These are phyloP conservation scores for Candida sphagnicola DNA, from an alignment of 805 yeast genomes.

Conservation along the genomic window DNA sequence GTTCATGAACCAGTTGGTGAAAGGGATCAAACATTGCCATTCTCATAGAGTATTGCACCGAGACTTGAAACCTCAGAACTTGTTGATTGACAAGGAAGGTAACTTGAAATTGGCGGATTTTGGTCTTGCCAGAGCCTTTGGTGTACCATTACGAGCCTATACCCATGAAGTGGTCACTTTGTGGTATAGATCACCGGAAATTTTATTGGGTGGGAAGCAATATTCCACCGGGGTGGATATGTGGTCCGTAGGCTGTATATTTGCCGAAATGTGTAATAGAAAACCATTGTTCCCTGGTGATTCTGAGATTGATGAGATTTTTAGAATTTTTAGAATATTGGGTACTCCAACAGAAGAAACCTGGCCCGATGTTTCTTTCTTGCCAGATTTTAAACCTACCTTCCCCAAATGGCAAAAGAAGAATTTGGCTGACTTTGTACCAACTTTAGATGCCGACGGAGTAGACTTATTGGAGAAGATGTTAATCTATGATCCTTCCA, in stretches of 20 bases:
- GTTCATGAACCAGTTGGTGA: conserved; percentile 86
- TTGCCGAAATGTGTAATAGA: conserved; percentile 96
- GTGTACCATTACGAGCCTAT: conserved; percentile 93
- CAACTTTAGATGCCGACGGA: conserved; percentile 79
- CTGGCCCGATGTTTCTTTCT: conserved; percentile 91
- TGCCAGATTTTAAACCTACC: conserved; percentile 91
- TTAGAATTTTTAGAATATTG: conserved; percentile 83
- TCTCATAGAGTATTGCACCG: conserved; percentile 92
- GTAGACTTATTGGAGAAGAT: conserved; percentile 75
- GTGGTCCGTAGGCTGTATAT: conserved; percentile 98
- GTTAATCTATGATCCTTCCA: conserved; percentile 88
- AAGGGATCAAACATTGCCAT: conserved; percentile 91
- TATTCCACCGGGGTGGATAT: conserved; percentile 97
- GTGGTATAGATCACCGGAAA: conserved; percentile 98
- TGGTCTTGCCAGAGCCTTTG: conserved; percentile 95
- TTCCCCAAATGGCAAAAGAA: conserved; percentile 88
- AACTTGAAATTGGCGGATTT: conserved; percentile 77
- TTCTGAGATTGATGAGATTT: conserved; percentile 95
- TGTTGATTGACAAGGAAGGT: conserved; percentile 92
- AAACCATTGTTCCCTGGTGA: conserved; percentile 96
- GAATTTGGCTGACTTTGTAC: conserved; percentile 66
- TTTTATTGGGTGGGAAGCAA: conserved; percentile 91
- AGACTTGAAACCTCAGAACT: conserved; percentile 94
- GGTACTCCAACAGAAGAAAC: conserved; percentile 92
- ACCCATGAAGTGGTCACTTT: conserved; percentile 97